These are phyloP conservation scores for Macaranga tanarius DNA, from an alignment of 441 rosid species.

Conservation along the genomic window DNA sequence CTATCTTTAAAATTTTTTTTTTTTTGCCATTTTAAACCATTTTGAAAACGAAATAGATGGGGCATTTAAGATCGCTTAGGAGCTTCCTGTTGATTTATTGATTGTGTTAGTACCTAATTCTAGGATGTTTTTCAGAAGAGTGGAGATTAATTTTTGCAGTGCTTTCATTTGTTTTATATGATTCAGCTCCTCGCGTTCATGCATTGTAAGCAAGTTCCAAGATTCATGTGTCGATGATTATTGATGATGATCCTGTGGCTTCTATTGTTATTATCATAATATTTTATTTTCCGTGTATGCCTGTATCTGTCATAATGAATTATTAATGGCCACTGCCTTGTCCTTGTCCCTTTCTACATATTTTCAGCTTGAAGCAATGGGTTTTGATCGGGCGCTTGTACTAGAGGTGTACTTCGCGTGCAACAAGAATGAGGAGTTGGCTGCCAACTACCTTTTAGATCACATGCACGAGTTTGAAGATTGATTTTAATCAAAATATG, in stretches of 20 bases:
- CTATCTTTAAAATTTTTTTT: not conserved
- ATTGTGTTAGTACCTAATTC: not conserved
- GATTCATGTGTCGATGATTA: too few relatives aligned
- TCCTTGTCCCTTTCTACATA: not conserved
- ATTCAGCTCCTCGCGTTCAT: too few relatives aligned
- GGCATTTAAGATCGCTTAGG: too few relatives aligned
- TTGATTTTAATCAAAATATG: constrained; percentile 27
- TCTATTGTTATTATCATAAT: not conserved
- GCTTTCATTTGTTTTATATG: not conserved
- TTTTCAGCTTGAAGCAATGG: constrained; percentile 90
- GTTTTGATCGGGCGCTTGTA: constrained; percentile 75
- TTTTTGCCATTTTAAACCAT: not conserved
- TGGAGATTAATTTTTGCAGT: not conserved
- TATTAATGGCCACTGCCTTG: not conserved
- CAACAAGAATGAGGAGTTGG: constrained; percentile 94
- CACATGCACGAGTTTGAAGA: constrained; percentile 90
- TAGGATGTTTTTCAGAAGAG: not conserved
- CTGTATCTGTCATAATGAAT: not conserved
- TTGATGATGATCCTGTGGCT: too few relatives aligned
- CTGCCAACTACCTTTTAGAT: constrained; percentile 92
- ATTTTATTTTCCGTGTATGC: not conserved
- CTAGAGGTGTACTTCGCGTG: constrained; percentile 91
- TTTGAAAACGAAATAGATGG: not conserved
- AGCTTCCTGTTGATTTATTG: not conserved
- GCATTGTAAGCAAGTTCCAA: too few relatives aligned